Base-by-base conservation (phyloP, 768 basidiomycete species). In the Leucogyrophana mollusca region DNA sequence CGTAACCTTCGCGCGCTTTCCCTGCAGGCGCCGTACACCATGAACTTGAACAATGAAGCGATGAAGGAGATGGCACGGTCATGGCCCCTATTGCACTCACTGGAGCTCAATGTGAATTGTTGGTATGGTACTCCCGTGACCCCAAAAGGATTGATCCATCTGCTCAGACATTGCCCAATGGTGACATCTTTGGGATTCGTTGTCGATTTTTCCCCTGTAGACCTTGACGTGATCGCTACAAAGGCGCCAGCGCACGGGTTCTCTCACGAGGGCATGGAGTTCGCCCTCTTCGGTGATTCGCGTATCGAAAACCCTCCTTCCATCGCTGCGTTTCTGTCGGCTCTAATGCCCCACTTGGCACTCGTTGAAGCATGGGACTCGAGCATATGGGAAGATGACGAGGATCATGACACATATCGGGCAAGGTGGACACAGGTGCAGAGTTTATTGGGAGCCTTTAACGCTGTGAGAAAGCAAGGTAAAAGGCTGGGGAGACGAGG, bases 161-260 rank as follows among this genome's bases (percentile, higher is more conserved):
- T 42, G 23, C 40, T 45, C 11, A 4, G 14, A 18, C 44, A 45
- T 45, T 45, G 44, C 23, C 37, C 38, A 14, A 9, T 6, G n/a
- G 18, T 45, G 11, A 8, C n/a, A 23, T 41, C 44, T 6, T 3
- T 45, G 1, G n/a, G 5, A 9, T 4, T 45, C n/a, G 2, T 17
- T 2, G 13, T 45, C 9, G 16, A 45, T 1, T 45, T 34, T 34
- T 24, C 23, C 9, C 11, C 16, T 3, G 23, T 45, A 18, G 43
- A 45, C 22, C 6, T 11, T 8, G 3, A 4, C n/a, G 11, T 3
- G 9, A 18, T 45, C 14, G 8, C 43, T 16, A 8, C 10, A 9
- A 25, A 41, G 4, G 2, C 39, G 20, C 44, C 44, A 9, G 35
- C 8, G 8, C 23, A 25, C 20, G 37, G 44, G 37, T 45, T 45